A percentile compares a stretch with the other conserved stretches of the same genome.
Conservation (phyloP, 352 stramenopile species). For the Pythium biforme region DNA sequence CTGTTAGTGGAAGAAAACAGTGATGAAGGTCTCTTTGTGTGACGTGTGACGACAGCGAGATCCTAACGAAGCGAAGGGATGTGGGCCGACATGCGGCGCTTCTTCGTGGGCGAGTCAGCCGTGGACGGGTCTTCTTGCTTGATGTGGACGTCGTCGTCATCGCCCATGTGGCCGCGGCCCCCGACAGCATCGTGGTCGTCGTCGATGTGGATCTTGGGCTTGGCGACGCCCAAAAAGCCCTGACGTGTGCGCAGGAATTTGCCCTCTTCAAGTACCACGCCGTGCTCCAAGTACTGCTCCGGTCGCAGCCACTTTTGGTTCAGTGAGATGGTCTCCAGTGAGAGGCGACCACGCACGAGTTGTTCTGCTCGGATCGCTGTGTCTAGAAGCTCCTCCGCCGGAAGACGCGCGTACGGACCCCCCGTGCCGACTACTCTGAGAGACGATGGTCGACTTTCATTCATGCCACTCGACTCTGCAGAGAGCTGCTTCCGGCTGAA, state of each 20-base stretch:
- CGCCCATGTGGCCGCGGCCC: constrained; percentile 7
- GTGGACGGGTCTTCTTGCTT: not conserved
- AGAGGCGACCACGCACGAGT: constrained; percentile 28
- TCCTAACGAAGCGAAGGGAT: constrained; percentile 23
- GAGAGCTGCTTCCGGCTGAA: constrained; percentile 1
- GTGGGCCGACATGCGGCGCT: constrained; percentile 28
- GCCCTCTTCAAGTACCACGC: constrained; percentile 23
- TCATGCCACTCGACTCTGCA: not conserved
- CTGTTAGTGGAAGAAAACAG: too few relatives aligned
- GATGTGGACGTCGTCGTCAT: constrained; percentile 1
- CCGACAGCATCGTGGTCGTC: constrained; percentile 26
- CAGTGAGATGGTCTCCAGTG: constrained; percentile 23
- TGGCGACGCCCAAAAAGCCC: constrained; percentile 47
- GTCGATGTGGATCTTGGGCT: constrained; percentile 34
- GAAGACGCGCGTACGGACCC: constrained; percentile 20
- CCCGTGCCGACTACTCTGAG: not conserved
- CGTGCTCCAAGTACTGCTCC: constrained; percentile 30
- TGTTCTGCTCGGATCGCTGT: constrained; percentile 32
- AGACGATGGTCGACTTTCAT: constrained; percentile 2
- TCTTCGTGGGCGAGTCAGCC: constrained; percentile 26
- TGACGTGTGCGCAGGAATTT: constrained; percentile 35
- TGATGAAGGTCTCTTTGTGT: too few relatives aligned
- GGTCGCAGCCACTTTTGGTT: constrained; percentile 26
- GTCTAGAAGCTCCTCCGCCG: constrained; percentile 29
- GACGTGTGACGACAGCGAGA: constrained; percentile 18